Percentiles rank a stretch among this genome's conserved stretches.
Conservation (phyloP, 352 stramenopile species). For the Globisporangium lucens region DNA sequence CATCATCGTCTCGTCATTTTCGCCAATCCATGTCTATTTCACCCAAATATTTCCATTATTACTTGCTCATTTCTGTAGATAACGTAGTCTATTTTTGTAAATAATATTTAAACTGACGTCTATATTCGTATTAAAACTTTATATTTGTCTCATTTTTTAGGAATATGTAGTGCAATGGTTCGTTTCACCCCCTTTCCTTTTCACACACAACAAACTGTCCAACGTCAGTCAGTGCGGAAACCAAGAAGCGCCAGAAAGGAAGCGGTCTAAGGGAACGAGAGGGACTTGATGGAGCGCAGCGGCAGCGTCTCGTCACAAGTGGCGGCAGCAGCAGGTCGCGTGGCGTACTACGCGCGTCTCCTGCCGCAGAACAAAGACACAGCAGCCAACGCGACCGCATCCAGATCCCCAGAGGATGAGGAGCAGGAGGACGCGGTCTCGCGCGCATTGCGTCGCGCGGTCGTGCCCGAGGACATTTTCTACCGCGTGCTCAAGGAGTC, state of each 20-base stretch:
- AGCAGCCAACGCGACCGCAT: background rate
- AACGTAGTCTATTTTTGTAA: too few species aligned
- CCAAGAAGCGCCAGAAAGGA: background rate
- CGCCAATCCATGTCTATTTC: too few species aligned
- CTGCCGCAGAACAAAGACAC: constrained; percentile 27
- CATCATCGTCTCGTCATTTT: too few species aligned
- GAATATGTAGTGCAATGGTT: too few species aligned
- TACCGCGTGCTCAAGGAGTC: constrained; percentile 67
- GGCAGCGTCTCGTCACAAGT: background rate
- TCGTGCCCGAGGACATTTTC: constrained; percentile 52
- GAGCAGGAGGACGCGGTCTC: constrained; percentile 12
- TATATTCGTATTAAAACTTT: too few species aligned
- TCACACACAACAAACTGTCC: background rate
- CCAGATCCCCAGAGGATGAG: background rate
- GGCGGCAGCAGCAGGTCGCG: background rate
- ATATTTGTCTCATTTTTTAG: too few species aligned
- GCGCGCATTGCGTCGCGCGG: constrained; percentile 27
- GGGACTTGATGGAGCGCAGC: background rate
- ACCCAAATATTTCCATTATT: too few species aligned
- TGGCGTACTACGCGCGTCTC: constrained; percentile 37
- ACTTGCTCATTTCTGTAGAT: too few species aligned
- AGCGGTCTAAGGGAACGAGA: background rate
- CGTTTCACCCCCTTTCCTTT: constrained; percentile 1
- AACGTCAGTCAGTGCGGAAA: background rate
- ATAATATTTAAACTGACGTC: too few species aligned